phyloP scores from a whole-genome alignment of 2,329 filamentous ascomycete genomes.

The Mycosphaerella arachidis region DNA sequence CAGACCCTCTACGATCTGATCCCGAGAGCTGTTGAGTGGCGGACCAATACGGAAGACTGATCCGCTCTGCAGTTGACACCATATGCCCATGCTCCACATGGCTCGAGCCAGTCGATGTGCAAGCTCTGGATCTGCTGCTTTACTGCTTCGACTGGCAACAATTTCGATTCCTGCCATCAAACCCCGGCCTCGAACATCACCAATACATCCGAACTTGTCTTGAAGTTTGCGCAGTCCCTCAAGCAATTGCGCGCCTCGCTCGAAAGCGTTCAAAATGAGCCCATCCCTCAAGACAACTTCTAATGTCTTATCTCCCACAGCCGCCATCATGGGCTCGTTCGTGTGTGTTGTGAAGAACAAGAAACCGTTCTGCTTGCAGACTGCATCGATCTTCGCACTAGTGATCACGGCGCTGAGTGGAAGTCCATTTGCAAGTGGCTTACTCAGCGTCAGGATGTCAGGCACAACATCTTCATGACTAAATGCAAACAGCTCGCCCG shows the following conservation, averaged over 20 bases:
- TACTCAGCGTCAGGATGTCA: slow-evolving; percentile 45
- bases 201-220: slow-evolving; percentile 29
- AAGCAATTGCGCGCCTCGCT: slow-evolving; percentile 23
- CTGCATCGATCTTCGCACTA: slow-evolving; percentile 20
- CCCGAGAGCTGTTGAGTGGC: slow-evolving; percentile 27
- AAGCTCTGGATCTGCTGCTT: slow-evolving; percentile 24
- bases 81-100: slow-evolving; percentile 26
- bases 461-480: slow-evolving; percentile 48
- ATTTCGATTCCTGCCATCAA: slow-evolving; percentile 32
- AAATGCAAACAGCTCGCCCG: slow-evolving; percentile 56
- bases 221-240: slow-evolving; percentile 21
- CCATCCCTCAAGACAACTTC: slow-evolving; percentile 31
- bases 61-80: slow-evolving; percentile 27
- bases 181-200: slow-evolving; percentile 30
- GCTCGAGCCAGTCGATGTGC: slow-evolving; percentile 22
- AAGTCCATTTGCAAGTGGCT: slow-evolving; percentile 30
- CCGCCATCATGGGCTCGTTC: slow-evolving; percentile 31
- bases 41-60: slow-evolving; percentile 31
- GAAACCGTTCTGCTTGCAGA: slow-evolving; percentile 24
- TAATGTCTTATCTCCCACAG: slow-evolving; percentile 30
- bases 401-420: slow-evolving; percentile 29
- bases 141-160: slow-evolving; percentile 24
- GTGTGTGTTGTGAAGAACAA: slow-evolving; percentile 31
- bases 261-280: slow-evolving; percentile 18
- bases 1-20: slow-evolving; percentile 46